Base-by-base conservation (phyloP, 345 rosid species). In the Carallia pectinifolia region DNA sequence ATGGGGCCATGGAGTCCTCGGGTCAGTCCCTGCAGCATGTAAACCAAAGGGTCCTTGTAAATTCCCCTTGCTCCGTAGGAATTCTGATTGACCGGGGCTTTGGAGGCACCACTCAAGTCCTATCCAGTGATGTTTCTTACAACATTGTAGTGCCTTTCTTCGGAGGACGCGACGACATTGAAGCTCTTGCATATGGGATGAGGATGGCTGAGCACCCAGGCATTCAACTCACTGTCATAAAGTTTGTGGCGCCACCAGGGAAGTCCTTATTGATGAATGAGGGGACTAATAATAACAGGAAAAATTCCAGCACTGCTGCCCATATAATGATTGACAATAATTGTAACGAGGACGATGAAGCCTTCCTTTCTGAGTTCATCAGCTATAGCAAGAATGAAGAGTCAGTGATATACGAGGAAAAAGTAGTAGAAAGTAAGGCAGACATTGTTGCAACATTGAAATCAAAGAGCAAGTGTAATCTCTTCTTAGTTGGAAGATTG, bases 1-100 rank as follows among this genome's bases (percentile, higher is more conserved):
- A 87, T 47, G 94, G 94, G 15, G 1, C 76, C n/a, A 74, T 89
- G 87, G 94, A 90, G 76, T 80, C 89, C 1, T 53, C 82, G 4
- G 90, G 92, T n/a, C 85, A 75, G 53, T 70, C 75, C 2, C 78
- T 85, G 68, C 90, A 68, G 1, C 64, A 36, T 5, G 87, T 85
- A 56, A 90, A 89, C 81, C 56, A 44, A 40, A 74, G 84, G 0
- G 83, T 87, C 62, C 82, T 87, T 29, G 71, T 61, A 1, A 74
- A 82, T 29, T 89, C 90, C 9, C 88, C 97, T 9, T 90, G 97
- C 80, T 87, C 92, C 0, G 97, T 87, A 0, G 94, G 84, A 44
- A 87, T 89, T 40, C 86, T 90, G 5, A 86, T 90, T 16, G 97
- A 90, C 67, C 86, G 92, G 31, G 94, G 94, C 54, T 74, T 90